Evolutionary conservation across 2,329 filamentous ascomycete genomes (phyloP).

Genomic region (Botrytis squamosa): DNA sequence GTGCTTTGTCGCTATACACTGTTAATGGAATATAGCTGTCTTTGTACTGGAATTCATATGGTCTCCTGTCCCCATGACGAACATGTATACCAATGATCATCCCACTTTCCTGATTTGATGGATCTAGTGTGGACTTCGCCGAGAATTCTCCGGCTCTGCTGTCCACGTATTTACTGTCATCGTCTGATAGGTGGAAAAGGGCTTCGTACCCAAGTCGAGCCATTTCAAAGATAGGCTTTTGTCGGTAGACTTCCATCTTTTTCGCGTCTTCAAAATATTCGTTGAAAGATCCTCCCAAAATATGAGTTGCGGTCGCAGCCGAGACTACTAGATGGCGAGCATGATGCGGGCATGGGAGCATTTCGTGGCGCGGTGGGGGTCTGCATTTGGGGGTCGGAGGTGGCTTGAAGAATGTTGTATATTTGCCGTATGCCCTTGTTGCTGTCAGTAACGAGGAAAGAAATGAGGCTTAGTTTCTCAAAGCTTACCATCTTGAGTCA

Average conservation of each 20-base stretch:
- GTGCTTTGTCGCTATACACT: conserved; percentile 61
- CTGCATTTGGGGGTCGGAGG: conserved; percentile 65
- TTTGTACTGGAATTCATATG: conserved; percentile 72
- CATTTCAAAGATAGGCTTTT: conserved; percentile 65
- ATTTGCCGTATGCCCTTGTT: conserved; percentile 69
- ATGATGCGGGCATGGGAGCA: conserved; percentile 75
- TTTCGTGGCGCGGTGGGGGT: conserved; percentile 70
- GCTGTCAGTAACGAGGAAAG: conserved; percentile 23
- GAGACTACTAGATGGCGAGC: conserved; percentile 75
- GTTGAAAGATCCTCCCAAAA: conserved; percentile 61
- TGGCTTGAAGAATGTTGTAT: conserved; percentile 67
- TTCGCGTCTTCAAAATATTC: conserved; percentile 51
- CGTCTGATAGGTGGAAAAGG: conserved; percentile 66
- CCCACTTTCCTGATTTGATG: conserved; percentile 47
- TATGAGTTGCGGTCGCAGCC: conserved; percentile 61
- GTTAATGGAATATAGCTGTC: conserved; percentile 76
- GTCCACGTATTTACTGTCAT: conserved; percentile 65
- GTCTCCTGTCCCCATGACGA: conserved; percentile 76
- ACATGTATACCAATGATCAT: conserved; percentile 71
- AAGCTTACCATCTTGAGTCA: conserved; percentile 66
- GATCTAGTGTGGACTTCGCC: conserved; percentile 44
- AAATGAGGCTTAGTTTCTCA: neutral
- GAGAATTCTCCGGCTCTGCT: conserved; percentile 58
- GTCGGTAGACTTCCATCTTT: conserved; percentile 50
- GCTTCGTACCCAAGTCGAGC: conserved; percentile 69